Conservation (phyloP, 352 stramenopile genomes). For the Globisporangium alternatum region DNA sequence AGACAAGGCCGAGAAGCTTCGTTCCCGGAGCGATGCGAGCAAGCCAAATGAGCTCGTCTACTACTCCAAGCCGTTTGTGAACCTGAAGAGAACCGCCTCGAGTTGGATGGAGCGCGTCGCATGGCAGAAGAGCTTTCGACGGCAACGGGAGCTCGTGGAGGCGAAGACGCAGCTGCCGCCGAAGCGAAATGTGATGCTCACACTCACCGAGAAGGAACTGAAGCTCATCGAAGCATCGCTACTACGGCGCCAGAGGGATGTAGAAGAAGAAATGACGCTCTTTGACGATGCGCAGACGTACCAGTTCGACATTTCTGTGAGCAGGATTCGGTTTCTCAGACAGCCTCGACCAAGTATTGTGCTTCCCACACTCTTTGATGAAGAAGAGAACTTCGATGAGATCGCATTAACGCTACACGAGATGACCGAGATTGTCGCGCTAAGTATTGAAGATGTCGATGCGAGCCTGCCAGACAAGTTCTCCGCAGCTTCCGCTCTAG, state of each 20-base stretch:
- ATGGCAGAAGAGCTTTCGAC: constrained; percentile 12
- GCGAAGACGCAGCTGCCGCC: constrained; percentile 21
- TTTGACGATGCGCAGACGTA: constrained; percentile 32
- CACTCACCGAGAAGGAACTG: constrained; percentile 14
- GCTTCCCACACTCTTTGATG: not conserved
- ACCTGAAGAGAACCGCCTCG: constrained; percentile 45
- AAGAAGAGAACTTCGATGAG: not conserved
- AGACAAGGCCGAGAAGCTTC: constrained; percentile 3
- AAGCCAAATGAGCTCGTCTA: constrained; percentile 35
- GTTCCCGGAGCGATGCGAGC: not conserved
- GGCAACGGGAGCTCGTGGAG: constrained; percentile 19
- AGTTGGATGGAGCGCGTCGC: constrained; percentile 39
- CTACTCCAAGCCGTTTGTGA: constrained; percentile 42
- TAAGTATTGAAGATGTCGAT: constrained; percentile 37
- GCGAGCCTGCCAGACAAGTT: not conserved
- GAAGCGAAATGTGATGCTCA: constrained; percentile 31
- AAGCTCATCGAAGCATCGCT: constrained; percentile 11
- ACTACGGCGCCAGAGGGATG: constrained; percentile 16
- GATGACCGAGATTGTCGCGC: constrained; percentile 22
- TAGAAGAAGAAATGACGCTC: constrained; percentile 18
- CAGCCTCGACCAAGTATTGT: constrained; percentile 14
- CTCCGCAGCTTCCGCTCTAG: not conserved
- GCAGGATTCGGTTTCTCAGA: constrained; percentile 12
- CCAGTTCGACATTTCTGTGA: constrained; percentile 21
- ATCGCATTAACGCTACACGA: constrained; percentile 18